A percentile compares a stretch with the other conserved stretches of the same genome.
These are phyloP conservation scores for Crinitomyces ghanaensis DNA, from an alignment of 805 yeast genomes.

Conservation along the genomic window DNA sequence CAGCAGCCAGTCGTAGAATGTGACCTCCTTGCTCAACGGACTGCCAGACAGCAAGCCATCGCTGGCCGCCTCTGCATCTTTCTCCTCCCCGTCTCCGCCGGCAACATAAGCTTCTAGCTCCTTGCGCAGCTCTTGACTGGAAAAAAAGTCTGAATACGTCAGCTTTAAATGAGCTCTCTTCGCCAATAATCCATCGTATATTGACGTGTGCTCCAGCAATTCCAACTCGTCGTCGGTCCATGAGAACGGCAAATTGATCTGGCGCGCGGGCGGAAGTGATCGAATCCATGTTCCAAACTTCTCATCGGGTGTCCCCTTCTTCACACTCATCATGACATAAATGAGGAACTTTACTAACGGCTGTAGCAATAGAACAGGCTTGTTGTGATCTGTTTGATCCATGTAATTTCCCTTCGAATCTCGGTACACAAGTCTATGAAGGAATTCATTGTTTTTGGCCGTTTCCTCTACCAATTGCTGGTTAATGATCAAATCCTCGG, in stretches of 20 bases:
- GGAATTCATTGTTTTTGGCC: no score
- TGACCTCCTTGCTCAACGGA: conserved; percentile 6
- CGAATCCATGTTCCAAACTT: conserved; percentile 16
- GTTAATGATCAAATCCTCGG: no score
- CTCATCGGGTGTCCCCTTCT: conserved; percentile 13
- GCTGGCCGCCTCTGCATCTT: conserved; percentile 5
- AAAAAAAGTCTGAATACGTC: conserved; percentile 14
- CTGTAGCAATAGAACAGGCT: no score
- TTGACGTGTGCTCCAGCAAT: conserved; percentile 15
- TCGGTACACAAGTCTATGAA: no score
- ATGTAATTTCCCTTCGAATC: no score
- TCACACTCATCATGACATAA: conserved; percentile 10
- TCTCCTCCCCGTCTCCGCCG: conserved; percentile 3
- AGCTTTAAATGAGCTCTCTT: conserved; percentile 16
- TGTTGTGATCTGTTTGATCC: no score
- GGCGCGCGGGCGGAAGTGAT: conserved; percentile 19
- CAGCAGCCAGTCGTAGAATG: conserved; percentile 21
- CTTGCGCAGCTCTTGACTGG: conserved; percentile 6
- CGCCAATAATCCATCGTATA: conserved; percentile 19
- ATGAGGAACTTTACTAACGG: conserved; percentile 10
- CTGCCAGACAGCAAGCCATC: conserved; percentile 3
- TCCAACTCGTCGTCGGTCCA: conserved; percentile 20
- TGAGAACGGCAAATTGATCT: conserved; percentile 22
- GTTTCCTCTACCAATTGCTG: no score
- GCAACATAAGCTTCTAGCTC: conserved; percentile 8